Evolutionary conservation across 805 yeast genomes (phyloP), one percentile per base, ranked within the genome.

Genomic region (Wickerhamiella cacticola): DNA sequence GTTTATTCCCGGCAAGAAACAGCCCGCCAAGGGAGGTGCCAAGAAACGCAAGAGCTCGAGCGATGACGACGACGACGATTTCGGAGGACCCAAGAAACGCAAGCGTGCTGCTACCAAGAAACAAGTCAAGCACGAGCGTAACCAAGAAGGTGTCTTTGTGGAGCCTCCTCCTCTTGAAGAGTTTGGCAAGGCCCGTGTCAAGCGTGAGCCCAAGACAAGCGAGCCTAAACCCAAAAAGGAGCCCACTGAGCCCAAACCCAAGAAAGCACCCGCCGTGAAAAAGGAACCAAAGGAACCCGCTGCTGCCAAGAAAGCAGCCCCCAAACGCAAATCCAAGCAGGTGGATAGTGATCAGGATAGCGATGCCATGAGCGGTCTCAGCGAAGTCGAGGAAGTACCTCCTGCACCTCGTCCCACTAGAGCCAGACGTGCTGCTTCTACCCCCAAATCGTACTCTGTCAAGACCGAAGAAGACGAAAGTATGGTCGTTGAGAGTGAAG

Each of bases 51-150:
- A 50, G 10, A 50, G 42, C 39, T 57, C 52, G 23, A 55, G 53
- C 28, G 62, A 57, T 36, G 62, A 56, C 8, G 68, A 64, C 29
- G 68, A 62, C 43, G 66, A 60, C 15, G 65, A 65, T 45, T 56
- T 36, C 23, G 50, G 45, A n/a, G 56, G 53, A 26, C 53, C 55
- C 35, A 61, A 57, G 48, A 55, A 34, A 22, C 48, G 43, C 36
- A 28, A 48, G 44, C 48, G 46, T 18, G 36, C 48, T 9, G 52
- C 52, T 22, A 12, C 51, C 18, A 49, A 46, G 21, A 46, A 52
- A 3, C 48, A 19, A 15, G 24, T 28, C 25, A 50, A 35, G 36
- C 43, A 34, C 19, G 38, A 28, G 36, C n/a, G 10, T 6, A 9
- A n/a, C 13, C 39, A 25, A n/a, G 33, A 22, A 18, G 50, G 44